Conservation (phyloP, 31 red algal species). For the Odonthalia washingtoniensis region DNA sequence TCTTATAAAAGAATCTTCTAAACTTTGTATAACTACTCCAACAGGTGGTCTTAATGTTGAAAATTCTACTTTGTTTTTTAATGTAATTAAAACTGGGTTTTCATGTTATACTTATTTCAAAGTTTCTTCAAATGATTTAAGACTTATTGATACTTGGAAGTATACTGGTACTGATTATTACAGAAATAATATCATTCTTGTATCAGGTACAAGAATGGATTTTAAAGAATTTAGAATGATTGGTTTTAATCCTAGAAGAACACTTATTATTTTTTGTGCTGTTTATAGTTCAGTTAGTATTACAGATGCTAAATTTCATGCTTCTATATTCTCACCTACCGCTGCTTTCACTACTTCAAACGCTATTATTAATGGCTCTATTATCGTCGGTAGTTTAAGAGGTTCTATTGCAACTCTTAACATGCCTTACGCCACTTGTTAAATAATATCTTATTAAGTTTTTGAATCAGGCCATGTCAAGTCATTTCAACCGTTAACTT, state of each 20-base stretch:
- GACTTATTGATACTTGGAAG: conserved; percentile 44
- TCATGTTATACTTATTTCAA: conserved; percentile 58
- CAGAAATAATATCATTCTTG: conserved; percentile 54
- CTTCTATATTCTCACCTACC: conserved; percentile 56
- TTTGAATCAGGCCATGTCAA: background rate
- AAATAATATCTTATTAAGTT: background rate
- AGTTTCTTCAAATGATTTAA: conserved; percentile 42
- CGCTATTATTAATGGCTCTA: conserved; percentile 62
- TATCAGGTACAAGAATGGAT: conserved; percentile 45
- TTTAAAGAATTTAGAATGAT: conserved; percentile 58
- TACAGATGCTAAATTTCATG: conserved; percentile 57
- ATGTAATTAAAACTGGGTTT: conserved; percentile 9
- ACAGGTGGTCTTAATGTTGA: conserved; percentile 41
- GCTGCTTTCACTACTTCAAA: conserved; percentile 55
- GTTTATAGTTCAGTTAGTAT: conserved; percentile 54
- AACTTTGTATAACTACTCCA: conserved; percentile 42
- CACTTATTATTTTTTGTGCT: conserved; percentile 63
- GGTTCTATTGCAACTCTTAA: conserved; percentile 61
- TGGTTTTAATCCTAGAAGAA: conserved; percentile 56
- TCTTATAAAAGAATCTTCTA: conserved; percentile 48
- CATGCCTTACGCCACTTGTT: conserved; percentile 61
- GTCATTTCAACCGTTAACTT: background rate
- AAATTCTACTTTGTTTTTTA: conserved; percentile 55
- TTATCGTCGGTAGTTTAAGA: conserved; percentile 59
- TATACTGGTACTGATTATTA: conserved; percentile 32